phyloP scores from a whole-genome alignment of 495 filamentous ascomycete species.

The Neurospora tetraspora region DNA sequence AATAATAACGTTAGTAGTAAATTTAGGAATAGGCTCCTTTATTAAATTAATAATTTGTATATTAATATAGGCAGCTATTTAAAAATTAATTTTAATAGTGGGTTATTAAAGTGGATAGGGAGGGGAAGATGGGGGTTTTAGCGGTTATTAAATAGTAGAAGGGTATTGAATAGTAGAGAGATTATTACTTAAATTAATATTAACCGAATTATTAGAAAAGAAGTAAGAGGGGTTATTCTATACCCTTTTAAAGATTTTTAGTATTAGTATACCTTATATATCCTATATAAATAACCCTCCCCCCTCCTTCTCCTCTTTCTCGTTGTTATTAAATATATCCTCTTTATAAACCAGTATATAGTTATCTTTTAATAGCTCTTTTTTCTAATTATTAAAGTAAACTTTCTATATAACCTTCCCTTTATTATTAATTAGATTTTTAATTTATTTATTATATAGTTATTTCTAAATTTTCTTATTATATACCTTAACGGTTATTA shows the following conservation, averaged over 20 bases:
- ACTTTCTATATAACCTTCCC: not conserved
- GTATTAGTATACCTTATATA: no score
- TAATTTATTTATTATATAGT: not conserved
- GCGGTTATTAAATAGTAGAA: no score
- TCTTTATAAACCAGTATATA: not conserved
- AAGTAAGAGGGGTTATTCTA: no score
- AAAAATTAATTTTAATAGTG: not conserved
- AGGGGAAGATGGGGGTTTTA: no score
- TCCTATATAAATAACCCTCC: no score
- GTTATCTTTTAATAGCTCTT: not conserved
- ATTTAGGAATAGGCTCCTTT: no score
- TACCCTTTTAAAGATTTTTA: no score
- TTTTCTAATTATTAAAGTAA: not conserved
- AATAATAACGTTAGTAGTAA: not conserved
- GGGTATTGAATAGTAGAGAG: no score
- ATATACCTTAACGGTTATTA: accelerated
- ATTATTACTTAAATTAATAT: not conserved
- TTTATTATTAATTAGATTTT: not conserved
- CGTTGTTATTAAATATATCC: not conserved
- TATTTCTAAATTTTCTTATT: no score
- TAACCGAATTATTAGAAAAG: not conserved
- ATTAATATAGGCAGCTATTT: no score
- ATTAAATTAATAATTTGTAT: no score
- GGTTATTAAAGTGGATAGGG: no score
- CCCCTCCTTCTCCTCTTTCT: not conserved